phyloP scores from a whole-genome alignment of 306 rosid genomes.

The Biancaea sappan region DNA sequence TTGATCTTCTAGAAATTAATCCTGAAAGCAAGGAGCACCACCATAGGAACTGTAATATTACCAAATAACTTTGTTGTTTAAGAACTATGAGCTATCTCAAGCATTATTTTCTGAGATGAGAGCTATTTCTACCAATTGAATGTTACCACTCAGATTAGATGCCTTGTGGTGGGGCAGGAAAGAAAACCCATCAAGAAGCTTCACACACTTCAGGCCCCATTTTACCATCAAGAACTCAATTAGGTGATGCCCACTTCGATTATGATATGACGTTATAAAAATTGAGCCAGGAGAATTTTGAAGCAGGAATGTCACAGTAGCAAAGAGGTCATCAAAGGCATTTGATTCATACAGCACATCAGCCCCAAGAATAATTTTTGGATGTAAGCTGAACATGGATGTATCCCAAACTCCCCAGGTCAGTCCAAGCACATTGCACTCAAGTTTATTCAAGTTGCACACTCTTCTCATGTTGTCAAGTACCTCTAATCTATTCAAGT shows the following conservation, averaged over 20 bases:
- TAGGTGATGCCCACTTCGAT: constrained; percentile 71
- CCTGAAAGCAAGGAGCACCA: constrained; percentile 10
- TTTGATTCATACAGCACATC: constrained; percentile 80
- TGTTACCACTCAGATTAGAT: constrained; percentile 72
- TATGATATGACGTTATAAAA: constrained; percentile 63
- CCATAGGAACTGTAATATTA: background rate
- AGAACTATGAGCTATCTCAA: constrained; percentile 41
- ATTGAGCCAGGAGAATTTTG: constrained; percentile 61
- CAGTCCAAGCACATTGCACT: constrained; percentile 74
- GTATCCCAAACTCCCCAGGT: constrained; percentile 94
- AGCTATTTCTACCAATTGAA: constrained; percentile 84
- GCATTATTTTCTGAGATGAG: constrained; percentile 46
- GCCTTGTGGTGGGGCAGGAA: constrained; percentile 74
- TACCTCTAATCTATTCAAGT: constrained; percentile 56
- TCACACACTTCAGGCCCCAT: constrained; percentile 73
- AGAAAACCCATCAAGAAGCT: constrained; percentile 88
- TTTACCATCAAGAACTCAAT: constrained; percentile 63
- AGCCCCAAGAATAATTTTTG: constrained; percentile 80
- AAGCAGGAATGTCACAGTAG: constrained; percentile 65
- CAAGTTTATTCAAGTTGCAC: constrained; percentile 70
- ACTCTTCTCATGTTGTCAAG: constrained; percentile 79
- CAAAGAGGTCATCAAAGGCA: constrained; percentile 71
- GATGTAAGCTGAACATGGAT: constrained; percentile 62
- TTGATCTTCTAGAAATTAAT: background rate
- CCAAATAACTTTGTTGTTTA: constrained; percentile 18